Evolutionary conservation across 371 early-diverging fungal genomes (phyloP).

Genomic region (Syncephalis fuscata): DNA sequence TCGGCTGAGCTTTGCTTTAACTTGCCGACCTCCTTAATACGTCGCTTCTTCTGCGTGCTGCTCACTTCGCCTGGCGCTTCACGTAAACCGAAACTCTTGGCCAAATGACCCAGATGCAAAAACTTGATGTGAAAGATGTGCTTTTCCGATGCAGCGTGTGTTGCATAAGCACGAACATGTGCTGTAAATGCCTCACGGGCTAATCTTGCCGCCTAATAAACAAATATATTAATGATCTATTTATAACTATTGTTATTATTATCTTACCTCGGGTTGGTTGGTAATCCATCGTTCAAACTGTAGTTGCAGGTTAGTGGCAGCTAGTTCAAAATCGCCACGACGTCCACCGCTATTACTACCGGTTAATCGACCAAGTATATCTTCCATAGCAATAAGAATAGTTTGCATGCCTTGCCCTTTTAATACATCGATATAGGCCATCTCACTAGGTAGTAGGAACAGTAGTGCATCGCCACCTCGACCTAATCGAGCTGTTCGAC

Average conservation of each 20-base stretch:
- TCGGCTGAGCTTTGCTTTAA: no score
- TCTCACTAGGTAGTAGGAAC: conserved; percentile 79
- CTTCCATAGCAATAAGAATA: conserved; percentile 21
- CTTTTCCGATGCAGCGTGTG: conserved; percentile 52
- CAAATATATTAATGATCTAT: neutral
- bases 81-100: conserved; percentile 86
- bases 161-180: conserved; percentile 83
- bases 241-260: neutral
- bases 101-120: conserved; percentile 89
- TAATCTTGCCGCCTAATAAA: conserved; percentile 29
- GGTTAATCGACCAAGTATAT: conserved; percentile 8
- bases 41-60: no score
- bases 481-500: conserved; percentile 95
- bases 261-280: conserved; percentile 26
- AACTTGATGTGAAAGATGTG: conserved; percentile 83
- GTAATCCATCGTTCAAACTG: conserved; percentile 40
- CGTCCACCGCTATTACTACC: conserved; percentile 10
- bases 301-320: conserved; percentile 44
- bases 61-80: conserved; percentile 41
- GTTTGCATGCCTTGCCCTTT: conserved; percentile 42
- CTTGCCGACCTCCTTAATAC: no score
- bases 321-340: conserved; percentile 27
- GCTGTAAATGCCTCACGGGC: conserved; percentile 75
- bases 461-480: conserved; percentile 65
- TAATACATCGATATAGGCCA: conserved; percentile 61